phyloP scores from a whole-genome alignment of 305 asterid genomes.

The Caryopteris hybrid region DNA sequence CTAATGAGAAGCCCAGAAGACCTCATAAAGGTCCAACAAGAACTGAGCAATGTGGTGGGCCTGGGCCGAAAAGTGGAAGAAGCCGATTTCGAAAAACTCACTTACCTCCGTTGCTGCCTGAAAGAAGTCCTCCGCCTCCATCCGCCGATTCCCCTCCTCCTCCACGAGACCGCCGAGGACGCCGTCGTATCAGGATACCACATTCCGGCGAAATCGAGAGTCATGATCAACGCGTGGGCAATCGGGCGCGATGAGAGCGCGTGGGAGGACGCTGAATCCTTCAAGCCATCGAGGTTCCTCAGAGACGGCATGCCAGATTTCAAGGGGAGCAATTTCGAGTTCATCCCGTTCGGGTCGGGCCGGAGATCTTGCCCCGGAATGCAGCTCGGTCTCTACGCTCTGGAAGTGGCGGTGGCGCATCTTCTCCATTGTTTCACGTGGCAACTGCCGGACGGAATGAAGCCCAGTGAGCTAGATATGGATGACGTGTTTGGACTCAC shows the following conservation, averaged over 20 bases:
- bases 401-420: constrained; percentile 82
- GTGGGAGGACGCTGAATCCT: constrained; percentile 65
- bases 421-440: constrained; percentile 75
- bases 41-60: constrained; percentile 56
- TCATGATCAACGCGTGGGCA: constrained; percentile 74
- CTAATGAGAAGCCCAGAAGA: constrained; percentile 61
- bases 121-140: constrained; percentile 85
- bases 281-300: constrained; percentile 56
- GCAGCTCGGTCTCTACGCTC: constrained; percentile 81
- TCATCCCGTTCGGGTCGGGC: constrained; percentile 90
- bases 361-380: constrained; percentile 95
- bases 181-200: constrained; percentile 52
- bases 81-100: constrained; percentile 57
- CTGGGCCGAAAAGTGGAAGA: constrained; percentile 61
- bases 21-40: constrained; percentile 68
- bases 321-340: constrained; percentile 70
- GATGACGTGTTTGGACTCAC: constrained; percentile 81
- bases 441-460: constrained; percentile 92
- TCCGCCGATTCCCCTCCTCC: constrained; percentile 94
- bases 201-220: constrained; percentile 54
- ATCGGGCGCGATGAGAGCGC: constrained; percentile 64
- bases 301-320: constrained; percentile 50
- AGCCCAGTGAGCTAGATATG: constrained; percentile 67
- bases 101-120: constrained; percentile 52
- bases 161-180: constrained; percentile 61